Conservation (phyloP, 2,329 filamentous ascomycete genomes). For the Monosporascus ibericus region DNA sequence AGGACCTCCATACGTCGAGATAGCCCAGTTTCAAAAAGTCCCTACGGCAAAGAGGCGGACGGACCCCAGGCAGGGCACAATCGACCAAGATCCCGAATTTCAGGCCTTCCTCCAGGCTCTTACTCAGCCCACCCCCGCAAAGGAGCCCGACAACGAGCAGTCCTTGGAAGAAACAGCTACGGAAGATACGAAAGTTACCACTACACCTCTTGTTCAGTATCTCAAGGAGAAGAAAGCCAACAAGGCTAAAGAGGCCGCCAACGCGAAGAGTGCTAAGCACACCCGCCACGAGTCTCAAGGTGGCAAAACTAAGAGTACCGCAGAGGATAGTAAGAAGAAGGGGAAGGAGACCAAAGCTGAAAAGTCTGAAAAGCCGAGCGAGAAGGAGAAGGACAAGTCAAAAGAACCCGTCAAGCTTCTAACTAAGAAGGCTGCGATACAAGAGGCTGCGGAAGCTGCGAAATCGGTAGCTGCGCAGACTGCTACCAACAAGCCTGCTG, state of each 20-base stretch:
- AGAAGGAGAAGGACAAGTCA: conserved; percentile 46
- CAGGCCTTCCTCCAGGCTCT: conserved; percentile 86
- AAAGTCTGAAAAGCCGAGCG: conserved; percentile 58
- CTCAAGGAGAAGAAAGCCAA: conserved; percentile 88
- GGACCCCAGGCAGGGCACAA: conserved; percentile 85
- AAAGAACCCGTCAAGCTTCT: conserved; percentile 59
- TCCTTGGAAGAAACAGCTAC: conserved; percentile 42
- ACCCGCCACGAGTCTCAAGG: conserved; percentile 45
- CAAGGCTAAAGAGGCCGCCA: conserved; percentile 51
- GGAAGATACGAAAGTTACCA: conserved; percentile 59
- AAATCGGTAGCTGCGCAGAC: conserved; percentile 36
- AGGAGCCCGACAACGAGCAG: conserved; percentile 42
- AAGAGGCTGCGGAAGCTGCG: conserved; percentile 41
- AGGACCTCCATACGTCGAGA: conserved; percentile 74
- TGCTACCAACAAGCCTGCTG: conserved; percentile 20
- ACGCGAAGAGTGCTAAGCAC: conserved; percentile 51
- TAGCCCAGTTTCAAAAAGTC: conserved; percentile 76
- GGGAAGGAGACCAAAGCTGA: conserved; percentile 58
- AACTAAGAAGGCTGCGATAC: conserved; percentile 50
- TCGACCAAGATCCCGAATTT: conserved; percentile 94
- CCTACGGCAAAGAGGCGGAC: conserved; percentile 68
- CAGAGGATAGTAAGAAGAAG: conserved; percentile 46
- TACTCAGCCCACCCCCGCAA: conserved; percentile 56
- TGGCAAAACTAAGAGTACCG: conserved; percentile 39
- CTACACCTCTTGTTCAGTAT: conserved; percentile 84